phyloP scores from a whole-genome alignment of 1,284 basidiomycete genomes.

The Gomphus sp. region DNA sequence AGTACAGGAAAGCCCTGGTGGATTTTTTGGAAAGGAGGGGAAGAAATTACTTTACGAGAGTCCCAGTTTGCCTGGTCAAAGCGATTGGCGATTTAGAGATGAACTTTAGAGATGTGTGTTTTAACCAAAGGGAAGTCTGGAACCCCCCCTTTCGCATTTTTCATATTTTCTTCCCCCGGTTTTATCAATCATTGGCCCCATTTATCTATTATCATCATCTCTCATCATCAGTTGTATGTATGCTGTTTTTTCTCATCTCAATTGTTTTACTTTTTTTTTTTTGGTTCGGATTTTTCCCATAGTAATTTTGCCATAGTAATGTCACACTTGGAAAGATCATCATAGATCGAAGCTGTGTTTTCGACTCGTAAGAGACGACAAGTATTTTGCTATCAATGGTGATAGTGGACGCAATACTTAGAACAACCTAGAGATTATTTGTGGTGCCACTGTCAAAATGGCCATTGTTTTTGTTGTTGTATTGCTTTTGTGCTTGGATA shows the following conservation, averaged over 20 bases:
- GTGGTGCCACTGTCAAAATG: background rate
- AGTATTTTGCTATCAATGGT: too few species aligned
- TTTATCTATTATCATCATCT: background rate
- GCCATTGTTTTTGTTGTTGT: background rate
- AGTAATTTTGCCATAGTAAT: too few species aligned
- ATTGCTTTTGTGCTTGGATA: background rate
- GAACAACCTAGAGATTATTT: background rate
- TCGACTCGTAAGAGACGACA: too few species aligned
- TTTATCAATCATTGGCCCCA: background rate
- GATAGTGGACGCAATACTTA: background rate
- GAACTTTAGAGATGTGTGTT: too few species aligned
- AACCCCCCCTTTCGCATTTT: too few species aligned
- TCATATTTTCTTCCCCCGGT: too few species aligned
- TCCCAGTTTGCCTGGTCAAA: constrained; percentile 31
- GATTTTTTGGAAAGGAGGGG: constrained; percentile 40
- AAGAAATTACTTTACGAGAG: constrained; percentile 49
- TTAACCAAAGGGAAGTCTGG: too few species aligned
- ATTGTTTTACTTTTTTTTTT: too few species aligned
- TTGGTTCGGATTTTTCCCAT: too few species aligned
- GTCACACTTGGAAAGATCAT: too few species aligned
- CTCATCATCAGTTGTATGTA: background rate
- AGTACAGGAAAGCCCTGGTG: constrained; percentile 44
- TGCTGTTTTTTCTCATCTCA: background rate
- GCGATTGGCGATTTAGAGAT: constrained; percentile 7
- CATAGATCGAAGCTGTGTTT: too few species aligned